Conservation (phyloP, 2,329 filamentous ascomycete genomes). For the Taxawa tesnikishii region DNA sequence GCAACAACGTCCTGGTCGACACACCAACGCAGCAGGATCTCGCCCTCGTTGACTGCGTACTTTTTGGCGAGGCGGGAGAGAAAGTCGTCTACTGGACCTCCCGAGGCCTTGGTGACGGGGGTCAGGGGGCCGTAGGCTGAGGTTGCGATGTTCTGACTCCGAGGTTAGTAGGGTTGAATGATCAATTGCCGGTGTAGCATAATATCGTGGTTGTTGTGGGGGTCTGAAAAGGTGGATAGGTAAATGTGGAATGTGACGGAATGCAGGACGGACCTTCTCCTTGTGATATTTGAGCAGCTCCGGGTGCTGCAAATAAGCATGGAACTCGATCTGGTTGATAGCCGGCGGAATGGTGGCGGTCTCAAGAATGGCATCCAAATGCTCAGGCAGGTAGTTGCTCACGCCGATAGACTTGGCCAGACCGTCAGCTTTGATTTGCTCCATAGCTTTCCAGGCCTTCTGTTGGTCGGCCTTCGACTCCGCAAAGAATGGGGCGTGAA, state of each 20-base stretch:
- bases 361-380: conserved; percentile 42
- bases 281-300: conserved; percentile 43
- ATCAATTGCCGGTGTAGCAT: not conserved
- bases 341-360: conserved; percentile 44
- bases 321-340: conserved; percentile 58
- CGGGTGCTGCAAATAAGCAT: conserved; percentile 54
- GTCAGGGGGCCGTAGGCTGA: conserved; percentile 34
- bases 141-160: conserved; percentile 31
- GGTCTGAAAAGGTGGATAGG: not conserved
- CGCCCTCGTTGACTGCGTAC: conserved; percentile 45
- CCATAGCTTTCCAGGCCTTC: conserved; percentile 47
- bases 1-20: conserved; percentile 48
- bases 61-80: conserved; percentile 43
- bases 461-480: conserved; percentile 32
- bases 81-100: conserved; percentile 43
- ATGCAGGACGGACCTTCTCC: conserved; percentile 13
- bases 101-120: conserved; percentile 40
- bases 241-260: not conserved
- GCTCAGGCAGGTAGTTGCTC: conserved; percentile 44
- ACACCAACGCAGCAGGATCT: conserved; percentile 47
- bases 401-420: conserved; percentile 51
- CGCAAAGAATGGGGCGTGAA: conserved; percentile 47
- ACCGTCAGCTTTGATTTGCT: conserved; percentile 42
- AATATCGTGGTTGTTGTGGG: not conserved
- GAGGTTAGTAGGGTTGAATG: conserved; percentile 1